Conservation (phyloP, 164 flowering plant genomes). For the Tinospora cordifolia region DNA sequence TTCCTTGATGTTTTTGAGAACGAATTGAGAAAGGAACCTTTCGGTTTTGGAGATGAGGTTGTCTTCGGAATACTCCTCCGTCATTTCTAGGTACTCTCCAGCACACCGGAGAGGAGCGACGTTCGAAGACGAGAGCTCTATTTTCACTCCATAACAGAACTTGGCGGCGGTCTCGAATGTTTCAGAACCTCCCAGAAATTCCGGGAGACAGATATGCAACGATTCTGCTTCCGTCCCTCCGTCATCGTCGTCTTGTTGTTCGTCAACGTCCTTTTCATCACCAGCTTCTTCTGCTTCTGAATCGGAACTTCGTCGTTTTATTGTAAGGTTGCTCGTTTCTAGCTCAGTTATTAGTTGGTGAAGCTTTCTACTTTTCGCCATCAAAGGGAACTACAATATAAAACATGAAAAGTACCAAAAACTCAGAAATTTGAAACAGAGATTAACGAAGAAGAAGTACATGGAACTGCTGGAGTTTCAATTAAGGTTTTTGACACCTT, state of each 20-base stretch:
- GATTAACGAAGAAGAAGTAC: neutral
- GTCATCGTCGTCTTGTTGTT: slow-evolving; percentile 5
- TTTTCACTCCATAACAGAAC: slow-evolving; percentile 83
- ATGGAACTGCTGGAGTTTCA: neutral
- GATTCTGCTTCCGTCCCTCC: slow-evolving; percentile 18
- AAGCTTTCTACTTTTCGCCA: slow-evolving; percentile 68
- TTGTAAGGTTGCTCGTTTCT: slow-evolving; percentile 27
- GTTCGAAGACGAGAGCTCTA: slow-evolving; percentile 47
- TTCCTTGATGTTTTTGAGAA: slow-evolving; percentile 44
- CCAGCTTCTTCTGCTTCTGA: neutral
- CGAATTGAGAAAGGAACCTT: slow-evolving; percentile 40
- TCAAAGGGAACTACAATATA: slow-evolving; percentile 60
- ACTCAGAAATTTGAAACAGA: neutral
- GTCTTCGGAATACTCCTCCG: slow-evolving; percentile 63
- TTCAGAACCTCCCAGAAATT: slow-evolving; percentile 76
- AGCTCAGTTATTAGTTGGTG: slow-evolving; percentile 52
- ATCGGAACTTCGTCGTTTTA: slow-evolving; percentile 8
- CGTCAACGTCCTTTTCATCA: slow-evolving; percentile 9
- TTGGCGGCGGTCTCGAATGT: slow-evolving; percentile 72
- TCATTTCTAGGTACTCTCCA: slow-evolving; percentile 70
- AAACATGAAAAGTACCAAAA: slow-evolving; percentile 6
- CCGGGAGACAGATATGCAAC: slow-evolving; percentile 38
- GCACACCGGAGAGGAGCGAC: slow-evolving; percentile 81
- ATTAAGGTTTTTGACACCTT: slow-evolving; percentile 36
- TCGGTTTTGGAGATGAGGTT: slow-evolving; percentile 73